Base-by-base conservation (phyloP, 2,329 filamentous ascomycete species). In the Talaromyces funiculosus region DNA sequence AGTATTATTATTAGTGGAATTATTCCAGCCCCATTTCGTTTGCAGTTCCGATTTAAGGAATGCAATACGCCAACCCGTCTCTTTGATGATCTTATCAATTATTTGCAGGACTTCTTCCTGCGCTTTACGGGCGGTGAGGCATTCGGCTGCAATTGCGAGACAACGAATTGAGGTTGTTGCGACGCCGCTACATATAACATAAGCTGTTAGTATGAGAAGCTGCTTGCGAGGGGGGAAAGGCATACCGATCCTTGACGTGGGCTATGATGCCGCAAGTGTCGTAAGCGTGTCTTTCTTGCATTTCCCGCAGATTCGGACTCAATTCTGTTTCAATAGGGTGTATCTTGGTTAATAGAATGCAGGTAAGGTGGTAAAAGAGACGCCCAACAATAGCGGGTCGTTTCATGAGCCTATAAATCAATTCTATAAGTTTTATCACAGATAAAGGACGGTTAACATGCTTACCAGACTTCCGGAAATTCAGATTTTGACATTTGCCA, bases 211-310 rank as follows among this genome's bases (percentile, higher is more conserved):
- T 47, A 4, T 12, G 14, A 12, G 8, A 12, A 5, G 9, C 2
- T 8, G 47, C 7, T 7, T n/a, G 3, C 1, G 6, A 14, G 43
- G 4, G 3, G n/a, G 4, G 8, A 7, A 20, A 33, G 4, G 5
- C 76, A 67, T 70, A 83, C 80, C 85, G 82, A 70, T 96, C 91
- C 68, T 92, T 90, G 56, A 88, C 86, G 70, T 96, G 91, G 2
- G 90, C 90, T 24, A 90, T 86, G 63, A 97, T 95, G 14, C 93
- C 93, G 70, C 92, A 97, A 24, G 96, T 88, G 71, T 92, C 88
- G 66, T 89, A 87, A 0, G 91, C 88, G 70, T 97, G 90, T 63
- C 85, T 84, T 53, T 87, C 80, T 67, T 89, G 86, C 69, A 89
- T 82, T 4, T 82, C 80, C 51, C 83, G 84, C 84, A 93, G 90